These are phyloP conservation scores for Fusarium sororula DNA, from an alignment of 2,329 filamentous ascomycete species.

Conservation along the genomic window DNA sequence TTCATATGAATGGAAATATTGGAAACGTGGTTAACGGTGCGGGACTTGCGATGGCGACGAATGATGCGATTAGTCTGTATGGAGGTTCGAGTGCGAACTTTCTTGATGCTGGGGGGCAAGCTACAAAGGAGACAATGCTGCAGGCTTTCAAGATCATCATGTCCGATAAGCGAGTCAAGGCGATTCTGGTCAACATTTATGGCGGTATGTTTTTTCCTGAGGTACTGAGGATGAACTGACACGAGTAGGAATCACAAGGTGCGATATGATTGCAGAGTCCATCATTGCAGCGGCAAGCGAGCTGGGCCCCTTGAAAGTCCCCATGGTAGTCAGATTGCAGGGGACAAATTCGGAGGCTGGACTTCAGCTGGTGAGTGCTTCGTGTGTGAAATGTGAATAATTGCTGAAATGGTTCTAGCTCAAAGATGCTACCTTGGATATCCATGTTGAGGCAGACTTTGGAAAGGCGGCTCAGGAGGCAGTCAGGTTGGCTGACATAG, in stretches of 20 bases:
- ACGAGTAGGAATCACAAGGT: slow-evolving; percentile 55
- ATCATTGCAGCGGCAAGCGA: slow-evolving; percentile 54
- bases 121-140: slow-evolving; percentile 82
- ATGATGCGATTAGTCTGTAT: slow-evolving; percentile 76
- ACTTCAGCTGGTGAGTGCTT: slow-evolving; percentile 50
- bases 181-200: slow-evolving; percentile 69
- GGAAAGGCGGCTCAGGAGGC: slow-evolving; percentile 47
- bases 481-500: slow-evolving; percentile 44
- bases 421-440: slow-evolving; percentile 45
- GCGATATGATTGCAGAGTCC: slow-evolving; percentile 62
- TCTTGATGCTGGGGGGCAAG: slow-evolving; percentile 89
- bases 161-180: slow-evolving; percentile 74
- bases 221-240: neutral
- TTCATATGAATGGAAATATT: slow-evolving; percentile 70
- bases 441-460: slow-evolving; percentile 53
- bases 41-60: slow-evolving; percentile 89
- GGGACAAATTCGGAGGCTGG: slow-evolving; percentile 57
- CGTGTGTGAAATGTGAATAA: rapidly evolving
- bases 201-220: slow-evolving; percentile 42
- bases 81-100: slow-evolving; percentile 82
- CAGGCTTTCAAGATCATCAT: slow-evolving; percentile 79
- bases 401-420: slow-evolving; percentile 39
- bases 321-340: slow-evolving; percentile 57
- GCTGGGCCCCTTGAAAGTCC: slow-evolving; percentile 50
- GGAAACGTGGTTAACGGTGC: slow-evolving; percentile 91